These are phyloP conservation scores for Forsythia viridissima DNA, from an alignment of 257 asterid species.

Conservation along the genomic window DNA sequence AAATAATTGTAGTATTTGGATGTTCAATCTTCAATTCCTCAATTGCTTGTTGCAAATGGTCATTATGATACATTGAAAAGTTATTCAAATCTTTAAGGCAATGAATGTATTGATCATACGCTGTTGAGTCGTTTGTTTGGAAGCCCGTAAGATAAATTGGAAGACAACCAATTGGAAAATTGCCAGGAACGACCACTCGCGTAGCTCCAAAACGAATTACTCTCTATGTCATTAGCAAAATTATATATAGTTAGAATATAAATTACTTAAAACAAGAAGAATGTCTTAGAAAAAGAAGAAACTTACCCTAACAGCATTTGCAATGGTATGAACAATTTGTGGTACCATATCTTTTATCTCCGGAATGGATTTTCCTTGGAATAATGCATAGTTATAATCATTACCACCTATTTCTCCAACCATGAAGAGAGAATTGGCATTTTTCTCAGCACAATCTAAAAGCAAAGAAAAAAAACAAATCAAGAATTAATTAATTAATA, in stretches of 20 bases:
- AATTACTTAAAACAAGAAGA: background rate
- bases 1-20: conserved; percentile 20
- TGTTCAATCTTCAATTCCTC: conserved; percentile 3
- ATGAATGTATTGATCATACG: conserved; percentile 15
- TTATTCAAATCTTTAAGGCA: conserved; percentile 19
- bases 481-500: background rate
- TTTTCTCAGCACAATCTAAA: conserved; percentile 21
- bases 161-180: conserved; percentile 29
- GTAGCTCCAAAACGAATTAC: conserved; percentile 20
- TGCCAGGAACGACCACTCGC: conserved; percentile 27
- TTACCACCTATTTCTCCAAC: background rate
- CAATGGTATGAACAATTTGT: background rate
- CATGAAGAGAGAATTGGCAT: background rate
- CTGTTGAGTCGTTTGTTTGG: background rate
- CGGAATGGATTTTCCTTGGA: conserved; percentile 16
- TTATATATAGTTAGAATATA: background rate
- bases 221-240: background rate
- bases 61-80: conserved; percentile 24
- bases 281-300: background rate
- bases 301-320: conserved; percentile 16
- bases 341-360: background rate
- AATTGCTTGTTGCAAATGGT: conserved; percentile 17
- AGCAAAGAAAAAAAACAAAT: background rate
- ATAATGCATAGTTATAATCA: background rate
- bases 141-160: conserved; percentile 23